Evolutionary conservation across 2,329 filamentous ascomycete genomes (phyloP).

Genomic region (Aspergillus fumigatiaffinis): DNA sequence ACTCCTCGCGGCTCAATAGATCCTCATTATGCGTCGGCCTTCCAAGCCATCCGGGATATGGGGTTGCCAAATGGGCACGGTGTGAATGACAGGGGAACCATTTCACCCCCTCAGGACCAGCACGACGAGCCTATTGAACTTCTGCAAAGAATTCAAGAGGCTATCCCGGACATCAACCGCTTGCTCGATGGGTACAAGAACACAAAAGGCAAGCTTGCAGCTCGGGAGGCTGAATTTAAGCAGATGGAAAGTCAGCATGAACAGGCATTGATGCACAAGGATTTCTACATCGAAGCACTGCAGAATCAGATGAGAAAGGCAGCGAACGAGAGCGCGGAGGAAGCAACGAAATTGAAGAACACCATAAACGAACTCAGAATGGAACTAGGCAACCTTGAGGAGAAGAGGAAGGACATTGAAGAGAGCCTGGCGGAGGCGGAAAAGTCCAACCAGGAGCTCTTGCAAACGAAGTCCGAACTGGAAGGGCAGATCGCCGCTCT

Average conservation of each 20-base stretch:
- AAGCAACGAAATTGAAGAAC: slow-evolving; percentile 41
- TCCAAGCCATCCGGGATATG: slow-evolving; percentile 29
- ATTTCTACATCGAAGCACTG: slow-evolving; percentile 51
- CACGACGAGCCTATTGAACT: slow-evolving; percentile 37
- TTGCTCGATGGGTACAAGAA: slow-evolving; percentile 47
- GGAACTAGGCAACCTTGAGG: slow-evolving; percentile 48
- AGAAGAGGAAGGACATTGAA: slow-evolving; percentile 50
- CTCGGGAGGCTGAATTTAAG: slow-evolving; percentile 48
- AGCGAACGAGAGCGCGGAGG: slow-evolving; percentile 48
- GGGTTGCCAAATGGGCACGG: slow-evolving; percentile 15
- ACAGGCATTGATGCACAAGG: slow-evolving; percentile 50
- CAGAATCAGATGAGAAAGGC: slow-evolving; percentile 49
- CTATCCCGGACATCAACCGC: slow-evolving; percentile 45
- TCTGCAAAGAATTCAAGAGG: slow-evolving; percentile 42
- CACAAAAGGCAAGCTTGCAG: slow-evolving; percentile 47
- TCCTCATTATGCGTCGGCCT: slow-evolving; percentile 27
- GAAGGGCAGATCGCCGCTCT: slow-evolving; percentile 38
- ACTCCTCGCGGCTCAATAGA: slow-evolving; percentile 29
- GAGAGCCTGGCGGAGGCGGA: slow-evolving; percentile 44
- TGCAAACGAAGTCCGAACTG: slow-evolving; percentile 42
- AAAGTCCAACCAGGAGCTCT: slow-evolving; percentile 43
- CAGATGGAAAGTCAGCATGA: slow-evolving; percentile 48
- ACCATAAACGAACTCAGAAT: slow-evolving; percentile 47
- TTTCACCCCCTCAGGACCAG: slow-evolving; percentile 28
- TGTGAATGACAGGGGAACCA: slow-evolving; percentile 27